Base-by-base conservation (phyloP, 192 early-diverging fungal genomes). In the Entrophospora sp. region DNA sequence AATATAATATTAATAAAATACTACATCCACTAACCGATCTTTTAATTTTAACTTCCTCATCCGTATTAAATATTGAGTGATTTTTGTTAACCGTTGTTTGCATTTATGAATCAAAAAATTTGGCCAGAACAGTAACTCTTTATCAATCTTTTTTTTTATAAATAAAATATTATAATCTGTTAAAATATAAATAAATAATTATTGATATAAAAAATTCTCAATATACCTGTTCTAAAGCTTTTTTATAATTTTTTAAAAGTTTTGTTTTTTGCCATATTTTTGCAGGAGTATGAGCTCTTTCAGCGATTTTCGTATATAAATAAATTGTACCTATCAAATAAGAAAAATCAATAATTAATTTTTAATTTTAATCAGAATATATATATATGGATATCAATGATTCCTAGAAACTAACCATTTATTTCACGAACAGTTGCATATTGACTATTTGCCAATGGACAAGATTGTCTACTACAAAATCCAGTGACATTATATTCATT, bases 401-500 rank as follows among this genome's bases (percentile, higher is more conserved):
- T 28, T 69, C 12, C 16, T 16, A 27, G 27, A 16, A 28, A 37
- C 35, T 59, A 71, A 69, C 89, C 95, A 20, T 89, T 73, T 51
- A 79, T 71, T 62, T 97, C 96, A 59, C 92, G 88, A 37, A 98
- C 85, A 5, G 96, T 98, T 1, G 96, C 96, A 68, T 98, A 98
- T 69, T 86, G 83, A 43, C 83, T 87, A 79, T 98, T 98, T 45
- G 96, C 93, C 65, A 98, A 78, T 14, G 96, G 96, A 71, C 96
- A 98, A 1, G 91, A 90, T 67, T 89, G 89, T 16, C 91, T 83
- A 79, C 87, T 94, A 82, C 96, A 98, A 36, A 95, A 87, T 25
- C 96, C 96, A 1, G 95, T 94, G 5, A 97, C 89, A 76, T 97
- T 98, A 79, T 93, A 92, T 64, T 91, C 89, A 73, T 96, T 95